Evolutionary conservation across 2,329 filamentous ascomycete species (phyloP).

Genomic region (Paramyrothecium roridum): DNA sequence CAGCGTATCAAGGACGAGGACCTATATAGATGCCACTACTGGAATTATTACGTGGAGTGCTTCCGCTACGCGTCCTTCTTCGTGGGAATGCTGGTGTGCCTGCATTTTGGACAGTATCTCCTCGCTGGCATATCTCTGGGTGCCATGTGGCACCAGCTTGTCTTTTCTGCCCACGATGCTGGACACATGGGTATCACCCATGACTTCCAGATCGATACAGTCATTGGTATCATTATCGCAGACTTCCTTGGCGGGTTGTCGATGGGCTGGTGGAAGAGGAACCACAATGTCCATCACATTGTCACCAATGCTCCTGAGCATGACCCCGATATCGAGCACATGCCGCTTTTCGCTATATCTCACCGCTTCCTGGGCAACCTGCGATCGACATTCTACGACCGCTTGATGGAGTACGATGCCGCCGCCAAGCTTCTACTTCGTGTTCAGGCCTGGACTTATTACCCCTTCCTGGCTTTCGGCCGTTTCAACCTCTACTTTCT

Average conservation of each 20-base stretch:
- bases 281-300: slow-evolving; percentile 95
- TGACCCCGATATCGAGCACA: slow-evolving; percentile 90
- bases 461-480: slow-evolving; percentile 74
- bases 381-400: slow-evolving; percentile 79
- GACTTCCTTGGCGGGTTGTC: slow-evolving; percentile 88
- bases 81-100: slow-evolving; percentile 54
- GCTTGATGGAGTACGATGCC: slow-evolving; percentile 73
- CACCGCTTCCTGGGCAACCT: slow-evolving; percentile 74
- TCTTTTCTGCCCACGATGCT: slow-evolving; percentile 91
- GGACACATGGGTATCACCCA: slow-evolving; percentile 98
- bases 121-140: slow-evolving; percentile 74
- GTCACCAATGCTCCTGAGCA: slow-evolving; percentile 94
- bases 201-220: slow-evolving; percentile 75
- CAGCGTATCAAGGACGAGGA: slow-evolving; percentile 69
- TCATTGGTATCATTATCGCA: slow-evolving; percentile 86
- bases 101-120: slow-evolving; percentile 64
- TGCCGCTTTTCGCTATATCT: slow-evolving; percentile 85
- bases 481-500: slow-evolving; percentile 85
- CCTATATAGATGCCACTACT: slow-evolving; percentile 82
- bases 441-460: slow-evolving; percentile 82
- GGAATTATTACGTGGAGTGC: slow-evolving; percentile 71
- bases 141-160: slow-evolving; percentile 88
- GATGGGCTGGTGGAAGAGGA: slow-evolving; percentile 95
- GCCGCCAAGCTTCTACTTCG: slow-evolving; percentile 67
- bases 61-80: slow-evolving; percentile 68